Base-by-base conservation (phyloP, 2,329 filamentous ascomycete genomes). In the Paecilomyces sp. region DNA sequence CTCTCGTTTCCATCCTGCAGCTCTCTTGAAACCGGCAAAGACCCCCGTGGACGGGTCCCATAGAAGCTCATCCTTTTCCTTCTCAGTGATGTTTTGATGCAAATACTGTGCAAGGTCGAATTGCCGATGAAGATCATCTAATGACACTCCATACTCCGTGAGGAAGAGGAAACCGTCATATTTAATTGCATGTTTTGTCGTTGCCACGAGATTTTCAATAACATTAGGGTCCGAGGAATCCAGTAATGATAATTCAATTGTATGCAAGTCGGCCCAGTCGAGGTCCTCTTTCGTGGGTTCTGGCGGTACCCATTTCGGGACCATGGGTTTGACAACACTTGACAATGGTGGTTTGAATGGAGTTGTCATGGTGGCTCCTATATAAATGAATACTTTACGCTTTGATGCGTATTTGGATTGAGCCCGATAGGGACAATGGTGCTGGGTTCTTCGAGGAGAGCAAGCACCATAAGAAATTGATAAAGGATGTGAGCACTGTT, bases 21-120 rank as follows among this genome's bases (percentile, higher is more conserved):
- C 78, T 62, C 74, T 79, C 66, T 83, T 82, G 67, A 80, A 83
- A 0, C 80, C 80, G 3, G 80, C 79, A 76, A 77, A 82, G 1
- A 71, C 64, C n/a, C 80, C 80, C 0, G 71, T 79, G 3, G 79
- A 76, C 0, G 80, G 80, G 62, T 77, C 67, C 63, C 79, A 82
- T 0, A 82, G 74, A 15, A 82, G 74, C 1, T 75, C 73, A 58
- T 79, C 65, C 64, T 80, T 82, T 63, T 82, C 80, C 58, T 80
- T 77, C 6, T 81, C 76, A 13, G 71, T 77, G 25, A 82, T 82
- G 61, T 82, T 80, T 41, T 74, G 63, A 68, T 82, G 80, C 34
- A 82, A 63, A 57, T 81, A 82, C 56, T 82, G 80, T 5, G 80
- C 80, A 9, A 83, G 67, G 15, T 73, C 71, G 57, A 83, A 82